These are phyloP conservation scores for Eucalyptus sideroxylon DNA, from an alignment of 345 rosid species.

Conservation along the genomic window DNA sequence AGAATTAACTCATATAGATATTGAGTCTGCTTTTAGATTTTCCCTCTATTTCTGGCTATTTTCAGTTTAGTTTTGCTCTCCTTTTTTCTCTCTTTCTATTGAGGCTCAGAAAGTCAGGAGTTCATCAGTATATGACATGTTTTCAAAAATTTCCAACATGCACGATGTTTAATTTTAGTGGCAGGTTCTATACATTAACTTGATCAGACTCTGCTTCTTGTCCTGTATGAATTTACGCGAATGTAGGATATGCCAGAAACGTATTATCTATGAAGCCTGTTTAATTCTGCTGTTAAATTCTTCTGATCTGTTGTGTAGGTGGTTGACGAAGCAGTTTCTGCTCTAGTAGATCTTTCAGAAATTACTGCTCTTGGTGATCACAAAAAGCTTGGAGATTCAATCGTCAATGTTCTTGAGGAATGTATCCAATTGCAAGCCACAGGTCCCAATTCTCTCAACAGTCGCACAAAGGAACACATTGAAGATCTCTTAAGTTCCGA, in stretches of 20 bases:
- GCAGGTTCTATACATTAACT: neutral
- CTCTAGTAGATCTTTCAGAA: constrained; percentile 83
- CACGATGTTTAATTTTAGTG: neutral
- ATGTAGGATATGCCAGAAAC: neutral
- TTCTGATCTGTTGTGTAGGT: constrained; percentile 20
- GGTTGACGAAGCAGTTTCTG: constrained; percentile 65
- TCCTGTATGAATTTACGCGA: neutral
- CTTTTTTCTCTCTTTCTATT: neutral
- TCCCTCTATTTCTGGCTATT: neutral
- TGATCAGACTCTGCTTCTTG: neutral
- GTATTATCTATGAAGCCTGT: neutral
- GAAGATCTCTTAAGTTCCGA: constrained; percentile 64
- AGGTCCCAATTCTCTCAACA: constrained; percentile 27
- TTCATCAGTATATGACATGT: neutral
- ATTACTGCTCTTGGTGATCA: constrained; percentile 81
- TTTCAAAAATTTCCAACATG: neutral
- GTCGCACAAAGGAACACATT: constrained; percentile 53
- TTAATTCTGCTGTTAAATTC: neutral
- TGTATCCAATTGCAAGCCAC: constrained; percentile 54
- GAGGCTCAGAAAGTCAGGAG: neutral
- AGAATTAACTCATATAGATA: neutral
- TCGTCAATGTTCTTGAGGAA: constrained; percentile 71
- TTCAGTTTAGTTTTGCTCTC: neutral
- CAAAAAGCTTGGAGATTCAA: constrained; percentile 84
- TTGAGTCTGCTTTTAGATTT: neutral